Evolutionary conservation across 129 eudicot genomes (phyloP).

Genomic region (Lactuca sativa): DNA sequence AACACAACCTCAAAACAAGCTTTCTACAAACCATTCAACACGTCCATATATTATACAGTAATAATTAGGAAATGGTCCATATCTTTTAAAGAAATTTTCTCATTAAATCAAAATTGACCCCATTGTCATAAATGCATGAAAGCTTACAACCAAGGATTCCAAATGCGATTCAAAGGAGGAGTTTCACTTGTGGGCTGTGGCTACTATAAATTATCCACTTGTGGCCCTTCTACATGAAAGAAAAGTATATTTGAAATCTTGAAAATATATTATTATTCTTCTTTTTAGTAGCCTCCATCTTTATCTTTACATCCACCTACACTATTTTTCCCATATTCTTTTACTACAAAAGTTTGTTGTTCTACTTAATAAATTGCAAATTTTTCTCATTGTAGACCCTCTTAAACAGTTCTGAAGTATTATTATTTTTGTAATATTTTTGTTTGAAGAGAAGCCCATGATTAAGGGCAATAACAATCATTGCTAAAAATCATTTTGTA

Average conservation of each 20-base stretch:
- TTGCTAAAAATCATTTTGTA: conserved; percentile 36
- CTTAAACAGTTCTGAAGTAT: conserved; percentile 18
- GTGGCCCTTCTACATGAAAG: conserved; percentile 24
- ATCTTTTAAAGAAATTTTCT: conserved; percentile 14
- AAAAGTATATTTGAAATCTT: conserved; percentile 25
- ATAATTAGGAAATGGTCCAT: conserved; percentile 35
- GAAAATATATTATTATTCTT: conserved; percentile 1
- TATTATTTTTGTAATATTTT: conserved; percentile 11
- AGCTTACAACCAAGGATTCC: conserved; percentile 27
- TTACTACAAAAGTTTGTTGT: conserved; percentile 22
- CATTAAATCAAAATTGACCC: conserved; percentile 37
- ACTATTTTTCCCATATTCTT: conserved; percentile 14
- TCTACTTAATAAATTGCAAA: conserved; percentile 1
- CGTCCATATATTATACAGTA: conserved; percentile 10
- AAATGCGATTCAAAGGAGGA: conserved; percentile 13
- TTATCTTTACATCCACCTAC: conserved; percentile 37
- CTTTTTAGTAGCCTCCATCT: conserved; percentile 18
- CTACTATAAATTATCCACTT: conserved; percentile 37
- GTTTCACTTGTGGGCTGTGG: conserved; percentile 37
- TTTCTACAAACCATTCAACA: conserved; percentile 22
- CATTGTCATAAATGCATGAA: conserved; percentile 47
- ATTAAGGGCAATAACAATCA: conserved; percentile 29
- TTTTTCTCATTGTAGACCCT: conserved; percentile 23
- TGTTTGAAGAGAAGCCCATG: conserved; percentile 19
- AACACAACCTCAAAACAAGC: conserved; percentile 15